A percentile compares a stretch with the other conserved stretches of the same genome.
These are phyloP conservation scores for Fusarium globosum DNA, from an alignment of 2,329 filamentous ascomycete genomes.

Conservation along the genomic window DNA sequence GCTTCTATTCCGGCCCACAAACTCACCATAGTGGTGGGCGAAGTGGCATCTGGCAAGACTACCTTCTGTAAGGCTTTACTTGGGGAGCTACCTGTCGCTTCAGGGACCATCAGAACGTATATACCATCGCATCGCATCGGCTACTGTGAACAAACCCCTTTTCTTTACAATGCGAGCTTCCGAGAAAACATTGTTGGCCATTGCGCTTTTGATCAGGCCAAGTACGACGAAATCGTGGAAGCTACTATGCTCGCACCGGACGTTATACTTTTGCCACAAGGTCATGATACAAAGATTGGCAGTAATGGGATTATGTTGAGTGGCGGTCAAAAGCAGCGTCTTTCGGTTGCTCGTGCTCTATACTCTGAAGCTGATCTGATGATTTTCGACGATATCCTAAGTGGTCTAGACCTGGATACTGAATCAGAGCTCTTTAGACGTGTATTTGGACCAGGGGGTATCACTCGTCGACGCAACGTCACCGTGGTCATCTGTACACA, in stretches of 20 bases:
- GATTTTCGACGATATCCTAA: constrained; percentile 59
- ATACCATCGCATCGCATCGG: constrained; percentile 38
- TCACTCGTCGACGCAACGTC: constrained; percentile 51
- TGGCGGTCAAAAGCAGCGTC: constrained; percentile 55
- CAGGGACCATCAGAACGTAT: constrained; percentile 25
- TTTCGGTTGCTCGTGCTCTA: constrained; percentile 57
- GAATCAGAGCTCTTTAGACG: constrained; percentile 56
- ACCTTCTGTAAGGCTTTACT: constrained; percentile 53
- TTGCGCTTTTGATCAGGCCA: constrained; percentile 43
- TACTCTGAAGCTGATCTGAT: constrained; percentile 55
- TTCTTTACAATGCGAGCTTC: constrained; percentile 51
- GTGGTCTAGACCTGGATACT: constrained; percentile 58
- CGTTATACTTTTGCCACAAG: constrained; percentile 47
- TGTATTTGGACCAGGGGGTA: constrained; percentile 54
- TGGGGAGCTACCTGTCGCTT: constrained; percentile 42
- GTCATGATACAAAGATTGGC: constrained; percentile 54
- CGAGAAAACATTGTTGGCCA: constrained; percentile 54
- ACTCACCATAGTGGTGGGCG: constrained; percentile 52
- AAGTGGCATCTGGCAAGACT: constrained; percentile 52
- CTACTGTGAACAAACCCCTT: constrained; percentile 50
- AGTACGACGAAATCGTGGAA: constrained; percentile 51
- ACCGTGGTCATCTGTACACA: constrained; percentile 57
- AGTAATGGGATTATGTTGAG: constrained; percentile 56
- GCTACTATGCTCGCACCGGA: constrained; percentile 50
- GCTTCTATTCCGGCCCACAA: constrained; percentile 26